A percentile compares a stretch with the other conserved stretches of the same genome.
Evolutionary conservation across 2,329 filamentous ascomycete species (phyloP).

Genomic region (Pyricularia grisea): DNA sequence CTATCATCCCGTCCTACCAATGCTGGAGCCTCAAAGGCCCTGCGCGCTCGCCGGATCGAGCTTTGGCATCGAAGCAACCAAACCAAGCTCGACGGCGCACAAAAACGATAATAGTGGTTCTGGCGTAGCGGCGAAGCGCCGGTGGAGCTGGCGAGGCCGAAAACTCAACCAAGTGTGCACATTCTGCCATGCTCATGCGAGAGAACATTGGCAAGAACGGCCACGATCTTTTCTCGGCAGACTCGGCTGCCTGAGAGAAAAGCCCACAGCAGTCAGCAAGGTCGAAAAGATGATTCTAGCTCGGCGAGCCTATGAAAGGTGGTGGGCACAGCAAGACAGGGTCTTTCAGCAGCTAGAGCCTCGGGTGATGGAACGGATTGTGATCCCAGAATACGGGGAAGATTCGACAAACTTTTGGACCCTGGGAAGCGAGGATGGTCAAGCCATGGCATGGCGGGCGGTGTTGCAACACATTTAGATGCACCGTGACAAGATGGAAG

Average conservation of each 20-base stretch:
- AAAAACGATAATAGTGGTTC: background rate
- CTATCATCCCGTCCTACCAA: slow-evolving; percentile 22
- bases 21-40: slow-evolving; percentile 4
- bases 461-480: background rate
- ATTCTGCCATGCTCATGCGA: background rate
- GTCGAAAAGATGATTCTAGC: background rate
- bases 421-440: background rate
- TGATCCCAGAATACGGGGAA: background rate
- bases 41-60: background rate
- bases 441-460: background rate
- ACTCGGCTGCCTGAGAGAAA: background rate
- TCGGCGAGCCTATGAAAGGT: background rate
- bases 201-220: background rate
- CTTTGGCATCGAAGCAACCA: background rate
- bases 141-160: background rate
- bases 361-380: background rate
- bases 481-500: background rate
- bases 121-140: background rate
- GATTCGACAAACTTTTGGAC: background rate
- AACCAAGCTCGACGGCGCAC: background rate
- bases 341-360: background rate
- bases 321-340: background rate
- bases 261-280: background rate
- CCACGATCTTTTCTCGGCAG: background rate
- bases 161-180: background rate